phyloP scores from a whole-genome alignment of 805 yeast genomes.

The Saccharomycopsis sp. region DNA sequence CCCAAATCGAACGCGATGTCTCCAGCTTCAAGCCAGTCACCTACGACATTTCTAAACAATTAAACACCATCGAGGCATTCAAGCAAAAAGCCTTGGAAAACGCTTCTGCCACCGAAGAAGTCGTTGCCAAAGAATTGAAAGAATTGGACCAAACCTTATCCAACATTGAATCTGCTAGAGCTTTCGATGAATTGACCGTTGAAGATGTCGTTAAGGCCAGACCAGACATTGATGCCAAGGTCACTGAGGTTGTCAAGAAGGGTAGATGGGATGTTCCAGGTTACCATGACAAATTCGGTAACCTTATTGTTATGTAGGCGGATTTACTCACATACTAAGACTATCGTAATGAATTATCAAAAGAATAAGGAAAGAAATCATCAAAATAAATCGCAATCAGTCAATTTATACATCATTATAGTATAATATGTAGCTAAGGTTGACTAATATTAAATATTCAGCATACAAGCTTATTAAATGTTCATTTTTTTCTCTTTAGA shows the following conservation, averaged over 20 bases:
- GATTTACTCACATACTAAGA: no score
- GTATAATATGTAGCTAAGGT: background rate
- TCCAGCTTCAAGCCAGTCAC: conserved; percentile 73
- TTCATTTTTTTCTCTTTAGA: no score
- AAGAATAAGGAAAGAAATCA: background rate
- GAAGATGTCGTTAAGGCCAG: conserved; percentile 92
- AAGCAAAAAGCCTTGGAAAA: conserved; percentile 94
- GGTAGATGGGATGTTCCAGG: conserved; percentile 99
- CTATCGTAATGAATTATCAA: background rate
- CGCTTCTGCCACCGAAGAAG: conserved; percentile 87
- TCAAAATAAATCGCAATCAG: background rate
- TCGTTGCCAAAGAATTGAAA: conserved; percentile 78
- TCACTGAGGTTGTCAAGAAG: conserved; percentile 86
- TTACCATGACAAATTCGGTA: conserved; percentile 97
- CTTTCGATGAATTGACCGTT: conserved; percentile 93
- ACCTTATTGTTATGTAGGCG: conserved; percentile 77
- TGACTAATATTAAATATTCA: background rate
- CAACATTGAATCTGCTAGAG: conserved; percentile 95
- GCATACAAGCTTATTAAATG: background rate
- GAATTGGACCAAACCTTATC: conserved; percentile 82
- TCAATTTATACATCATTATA: background rate
- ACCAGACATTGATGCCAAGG: conserved; percentile 97
- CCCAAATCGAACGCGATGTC: conserved; percentile 74
- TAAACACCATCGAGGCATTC: conserved; percentile 87
- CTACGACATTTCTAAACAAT: conserved; percentile 80